Conservation (phyloP, 2,329 filamentous ascomycete genomes). For the Cytospora piceae region DNA sequence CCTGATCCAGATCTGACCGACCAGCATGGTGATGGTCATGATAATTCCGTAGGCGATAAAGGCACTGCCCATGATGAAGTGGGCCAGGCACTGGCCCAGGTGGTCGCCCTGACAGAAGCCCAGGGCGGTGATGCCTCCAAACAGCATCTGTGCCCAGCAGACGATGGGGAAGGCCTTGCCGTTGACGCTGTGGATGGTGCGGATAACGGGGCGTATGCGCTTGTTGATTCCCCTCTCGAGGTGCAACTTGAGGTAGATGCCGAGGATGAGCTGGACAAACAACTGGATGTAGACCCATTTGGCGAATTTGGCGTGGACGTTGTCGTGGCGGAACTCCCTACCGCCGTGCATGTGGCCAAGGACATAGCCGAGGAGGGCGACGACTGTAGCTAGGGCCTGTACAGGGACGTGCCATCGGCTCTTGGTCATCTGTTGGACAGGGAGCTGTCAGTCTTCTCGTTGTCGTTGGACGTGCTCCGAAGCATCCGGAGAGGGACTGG, state of each 20-base stretch:
- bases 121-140: slow-evolving; percentile 88
- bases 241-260: slow-evolving; percentile 87
- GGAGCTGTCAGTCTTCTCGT: neutral
- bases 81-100: slow-evolving; percentile 86
- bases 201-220: slow-evolving; percentile 72
- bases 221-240: slow-evolving; percentile 83
- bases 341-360: slow-evolving; percentile 90
- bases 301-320: slow-evolving; percentile 82
- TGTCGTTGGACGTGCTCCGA: neutral
- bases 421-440: slow-evolving; percentile 69
- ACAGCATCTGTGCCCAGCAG: slow-evolving; percentile 92
- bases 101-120: slow-evolving; percentile 95
- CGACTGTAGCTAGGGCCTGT: slow-evolving; percentile 72
- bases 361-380: slow-evolving; percentile 85
- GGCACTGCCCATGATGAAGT: slow-evolving; percentile 98
- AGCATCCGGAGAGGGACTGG: neutral
- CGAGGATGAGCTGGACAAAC: slow-evolving; percentile 74
- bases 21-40: slow-evolving; percentile 81
- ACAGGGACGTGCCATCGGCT: slow-evolving; percentile 94
- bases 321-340: slow-evolving; percentile 74
- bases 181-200: slow-evolving; percentile 75
- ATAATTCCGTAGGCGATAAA: slow-evolving; percentile 94
- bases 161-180: slow-evolving; percentile 87
- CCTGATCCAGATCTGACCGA: slow-evolving; percentile 85
- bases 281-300: slow-evolving; percentile 80